phyloP scores from a whole-genome alignment of 805 yeast genomes.

The Grigorovia transvaalensis region DNA sequence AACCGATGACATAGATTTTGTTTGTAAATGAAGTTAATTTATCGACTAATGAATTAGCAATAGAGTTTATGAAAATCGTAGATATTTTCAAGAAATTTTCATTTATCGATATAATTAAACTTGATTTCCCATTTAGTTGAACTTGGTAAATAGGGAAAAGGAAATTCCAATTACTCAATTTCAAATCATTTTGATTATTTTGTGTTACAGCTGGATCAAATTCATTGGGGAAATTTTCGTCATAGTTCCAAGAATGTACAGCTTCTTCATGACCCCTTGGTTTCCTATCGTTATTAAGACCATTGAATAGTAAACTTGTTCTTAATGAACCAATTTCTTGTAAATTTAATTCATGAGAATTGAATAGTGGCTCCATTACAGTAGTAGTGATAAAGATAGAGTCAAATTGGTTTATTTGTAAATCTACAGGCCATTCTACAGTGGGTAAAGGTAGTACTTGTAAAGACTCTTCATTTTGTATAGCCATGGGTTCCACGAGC shows the following conservation, averaged over 20 bases:
- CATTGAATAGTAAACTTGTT: constrained; percentile 6
- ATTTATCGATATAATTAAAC: constrained; percentile 16
- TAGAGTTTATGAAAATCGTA: constrained; percentile 25
- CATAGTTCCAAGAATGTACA: constrained; percentile 15
- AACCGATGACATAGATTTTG: constrained; percentile 13
- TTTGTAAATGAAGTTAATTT: constrained; percentile 30
- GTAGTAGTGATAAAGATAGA: constrained; percentile 18
- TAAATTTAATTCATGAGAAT: constrained; percentile 8
- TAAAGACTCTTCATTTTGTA: constrained; percentile 16
- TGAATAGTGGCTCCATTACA: constrained; percentile 22
- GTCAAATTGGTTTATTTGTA: constrained; percentile 10
- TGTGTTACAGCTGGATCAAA: constrained; percentile 11
- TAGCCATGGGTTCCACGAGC: constrained; percentile 26
- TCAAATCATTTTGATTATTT: constrained; percentile 1
- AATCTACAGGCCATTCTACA: constrained; percentile 13
- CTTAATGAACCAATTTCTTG: constrained; percentile 12
- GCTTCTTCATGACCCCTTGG: background rate
- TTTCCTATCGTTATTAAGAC: background rate
- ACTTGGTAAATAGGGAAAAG: constrained; percentile 11
- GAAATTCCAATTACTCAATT: constrained; percentile 2
- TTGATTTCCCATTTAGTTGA: constrained; percentile 9
- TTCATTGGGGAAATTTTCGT: constrained; percentile 22
- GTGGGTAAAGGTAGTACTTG: constrained; percentile 25
- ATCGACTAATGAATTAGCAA: constrained; percentile 19
- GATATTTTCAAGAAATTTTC: constrained; percentile 28